Evolutionary conservation across 225 moss, liverwort and hornwort species (phyloP).

Genomic region (Pseudisothecium myosuroides): DNA sequence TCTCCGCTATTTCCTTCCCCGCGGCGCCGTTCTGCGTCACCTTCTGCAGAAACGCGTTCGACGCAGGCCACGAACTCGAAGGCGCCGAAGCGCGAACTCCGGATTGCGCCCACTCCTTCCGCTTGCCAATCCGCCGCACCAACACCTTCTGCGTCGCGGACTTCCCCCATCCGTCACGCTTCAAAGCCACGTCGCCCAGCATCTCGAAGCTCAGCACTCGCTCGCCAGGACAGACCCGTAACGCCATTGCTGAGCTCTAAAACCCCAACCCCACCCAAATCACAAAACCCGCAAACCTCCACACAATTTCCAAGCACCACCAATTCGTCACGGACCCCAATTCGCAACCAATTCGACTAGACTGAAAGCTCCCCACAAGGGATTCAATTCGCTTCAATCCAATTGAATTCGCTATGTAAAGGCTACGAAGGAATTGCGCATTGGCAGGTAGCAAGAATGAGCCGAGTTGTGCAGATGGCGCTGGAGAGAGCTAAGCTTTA

Average conservation of each 20-base stretch:
- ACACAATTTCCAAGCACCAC: neutral
- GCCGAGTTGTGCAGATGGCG: too few species aligned
- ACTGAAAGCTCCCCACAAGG: neutral
- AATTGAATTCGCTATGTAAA: neutral
- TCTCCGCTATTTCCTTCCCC: conserved; percentile 6
- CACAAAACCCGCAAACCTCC: neutral
- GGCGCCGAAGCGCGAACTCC: neutral
- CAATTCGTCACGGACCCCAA: neutral
- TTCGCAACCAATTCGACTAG: neutral
- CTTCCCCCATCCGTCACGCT: neutral
- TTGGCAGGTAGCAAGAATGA: neutral
- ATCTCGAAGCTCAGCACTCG: neutral
- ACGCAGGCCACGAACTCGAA: conserved; percentile 47
- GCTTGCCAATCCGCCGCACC: neutral
- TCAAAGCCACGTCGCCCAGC: neutral
- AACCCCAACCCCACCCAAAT: neutral
- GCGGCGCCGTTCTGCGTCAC: conserved; percentile 22
- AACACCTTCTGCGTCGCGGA: neutral
- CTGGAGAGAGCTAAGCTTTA: neutral
- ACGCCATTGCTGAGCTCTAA: conserved; percentile 6
- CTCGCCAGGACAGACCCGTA: conserved; percentile 8
- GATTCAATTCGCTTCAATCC: neutral
- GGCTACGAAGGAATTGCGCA: neutral
- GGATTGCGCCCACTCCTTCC: neutral
- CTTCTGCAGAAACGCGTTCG: conserved; percentile 35